Evolutionary conservation across 176 grass and related monocot species (phyloP), one percentile per base, ranked within the genome.

Genomic region (Musa schizocarpa): DNA sequence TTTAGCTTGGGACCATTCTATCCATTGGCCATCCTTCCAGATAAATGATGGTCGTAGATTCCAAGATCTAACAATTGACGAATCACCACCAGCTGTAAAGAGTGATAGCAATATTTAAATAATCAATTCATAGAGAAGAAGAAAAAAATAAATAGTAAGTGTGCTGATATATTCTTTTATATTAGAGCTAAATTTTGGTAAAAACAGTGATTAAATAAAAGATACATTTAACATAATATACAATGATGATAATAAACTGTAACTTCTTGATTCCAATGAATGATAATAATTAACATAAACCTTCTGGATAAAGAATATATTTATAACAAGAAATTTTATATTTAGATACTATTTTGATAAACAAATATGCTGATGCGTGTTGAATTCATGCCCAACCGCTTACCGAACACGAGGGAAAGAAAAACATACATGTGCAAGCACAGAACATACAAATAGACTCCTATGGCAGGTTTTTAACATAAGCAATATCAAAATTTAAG

Each of bases 11-110:
- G 85, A 79, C 87, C 79, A 85, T 71, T 84, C 79, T 65, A 49
- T 84, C 93, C 93, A 96, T 51, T 90, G 79, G 2, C 81, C 87
- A 86, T 96, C 90, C 51, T 96, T 80, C 93, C 93, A 96, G 74
- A 90, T 53, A 77, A 90, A 81, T 52, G 89, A 86, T 67, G 85
- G 85, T 62, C 93, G 85, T 74, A 96, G 87, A 81, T 65, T 82
- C 85, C 85, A 90, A 76, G 74, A 76, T 83, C 90, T 84, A 76
- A 92, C 77, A 27, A 75, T 24, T 72, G 81, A 74, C 25, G 90
- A 90, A 76, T 86, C 86, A 49, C 79, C 78, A 75, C 57, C 77
- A 69, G 79, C 90, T 65, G 19, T n/a, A 65, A 65, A 65, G 9
- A 22, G n/a, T 23, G 20, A 62, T 17, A 58, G 14, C 55, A 58